phyloP scores from a whole-genome alignment of 73 alveolate genomes.

The Tetrahymena thermophila region DNA sequence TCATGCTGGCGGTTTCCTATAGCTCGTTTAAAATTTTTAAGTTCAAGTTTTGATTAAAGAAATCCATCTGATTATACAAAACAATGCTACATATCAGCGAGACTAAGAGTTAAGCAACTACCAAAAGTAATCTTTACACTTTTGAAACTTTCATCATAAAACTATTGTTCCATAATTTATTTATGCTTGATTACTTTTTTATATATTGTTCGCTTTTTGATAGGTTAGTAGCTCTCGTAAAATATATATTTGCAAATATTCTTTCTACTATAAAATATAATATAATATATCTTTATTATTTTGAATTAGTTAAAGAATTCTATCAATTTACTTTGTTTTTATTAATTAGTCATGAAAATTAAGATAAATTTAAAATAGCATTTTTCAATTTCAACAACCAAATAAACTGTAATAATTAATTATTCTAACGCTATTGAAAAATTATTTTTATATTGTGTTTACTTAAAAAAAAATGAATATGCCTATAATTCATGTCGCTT shows the following conservation, averaged over 20 bases:
- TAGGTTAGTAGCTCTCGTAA: background rate
- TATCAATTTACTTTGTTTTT: background rate
- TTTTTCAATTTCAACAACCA: background rate
- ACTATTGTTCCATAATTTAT: background rate
- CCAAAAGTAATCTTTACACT: background rate
- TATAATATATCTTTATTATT: background rate
- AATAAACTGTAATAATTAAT: too few relatives aligned
- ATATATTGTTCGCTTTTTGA: background rate
- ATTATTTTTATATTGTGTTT: too few relatives aligned
- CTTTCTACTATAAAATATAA: background rate
- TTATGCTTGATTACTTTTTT: background rate
- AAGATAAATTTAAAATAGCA: background rate
- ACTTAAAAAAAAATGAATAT: too few relatives aligned
- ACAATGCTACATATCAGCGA: background rate
- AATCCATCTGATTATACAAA: background rate
- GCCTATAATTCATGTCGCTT: too few relatives aligned
- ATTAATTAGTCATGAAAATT: too few relatives aligned
- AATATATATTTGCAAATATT: background rate
- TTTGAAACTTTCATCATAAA: background rate
- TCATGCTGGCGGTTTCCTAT: constrained; percentile 32
- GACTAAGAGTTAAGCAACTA: background rate
- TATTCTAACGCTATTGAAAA: background rate
- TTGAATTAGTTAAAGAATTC: background rate
- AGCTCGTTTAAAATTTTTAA: background rate
- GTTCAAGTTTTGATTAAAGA: background rate